A percentile compares a stretch with the other conserved stretches of the same genome.
Evolutionary conservation across 371 early-diverging fungal genomes (phyloP).

Genomic region (Mucor mucedo): DNA sequence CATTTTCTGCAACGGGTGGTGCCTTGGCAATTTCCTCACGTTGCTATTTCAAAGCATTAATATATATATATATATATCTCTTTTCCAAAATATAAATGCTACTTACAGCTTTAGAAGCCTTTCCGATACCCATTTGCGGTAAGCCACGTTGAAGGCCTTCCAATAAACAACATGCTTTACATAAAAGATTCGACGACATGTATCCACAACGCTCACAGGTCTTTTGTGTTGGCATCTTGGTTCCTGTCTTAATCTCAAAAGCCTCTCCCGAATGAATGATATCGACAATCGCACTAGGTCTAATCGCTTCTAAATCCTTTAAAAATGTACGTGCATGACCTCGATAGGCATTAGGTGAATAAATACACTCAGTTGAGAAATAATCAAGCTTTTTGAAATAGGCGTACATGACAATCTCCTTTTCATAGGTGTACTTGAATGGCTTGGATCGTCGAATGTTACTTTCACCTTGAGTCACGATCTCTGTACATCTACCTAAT

Average conservation of each 20-base stretch:
- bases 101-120: conserved; percentile 50
- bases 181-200: conserved; percentile 88
- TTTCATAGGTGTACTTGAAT: conserved; percentile 99
- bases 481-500: conserved; percentile 94
- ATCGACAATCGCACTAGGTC: conserved; percentile 93
- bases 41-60: conserved; percentile 19
- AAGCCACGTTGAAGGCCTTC: conserved; percentile 93
- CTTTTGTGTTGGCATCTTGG: conserved; percentile 71
- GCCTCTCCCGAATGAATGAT: conserved; percentile 96
- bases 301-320: conserved; percentile 95
- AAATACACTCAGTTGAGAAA: conserved; percentile 99
- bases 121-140: conserved; percentile 70
- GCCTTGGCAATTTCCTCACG: conserved; percentile 30
- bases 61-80: no score
- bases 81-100: no score
- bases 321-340: conserved; percentile 97
- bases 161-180: conserved; percentile 94
- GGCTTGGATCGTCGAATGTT: conserved; percentile 94
- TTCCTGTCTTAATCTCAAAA: conserved; percentile 72
- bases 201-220: conserved; percentile 93
- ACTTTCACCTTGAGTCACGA: conserved; percentile 81
- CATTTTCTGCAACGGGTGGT: conserved; percentile 5
- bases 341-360: conserved; percentile 98
- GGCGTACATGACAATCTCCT: conserved; percentile 99
- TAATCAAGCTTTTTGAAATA: conserved; percentile 98